Evolutionary conservation across 1,139 yeast genomes (phyloP).

Genomic region (Wickerhamomyces sp.): DNA sequence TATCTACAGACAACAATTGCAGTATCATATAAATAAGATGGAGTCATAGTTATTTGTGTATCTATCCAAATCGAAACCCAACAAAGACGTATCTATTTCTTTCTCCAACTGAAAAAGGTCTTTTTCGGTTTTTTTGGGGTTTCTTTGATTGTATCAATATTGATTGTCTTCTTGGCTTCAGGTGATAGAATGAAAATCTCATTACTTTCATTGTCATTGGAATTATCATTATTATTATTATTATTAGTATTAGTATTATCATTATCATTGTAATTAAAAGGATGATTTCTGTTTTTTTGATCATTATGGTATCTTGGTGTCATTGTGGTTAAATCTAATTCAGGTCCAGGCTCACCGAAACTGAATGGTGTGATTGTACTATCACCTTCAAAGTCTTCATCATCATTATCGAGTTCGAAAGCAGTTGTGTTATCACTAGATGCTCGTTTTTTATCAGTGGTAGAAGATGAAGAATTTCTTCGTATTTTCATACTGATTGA

Average conservation of each 20-base stretch:
- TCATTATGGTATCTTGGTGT: constrained; percentile 14
- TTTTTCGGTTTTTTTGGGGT: constrained; percentile 3
- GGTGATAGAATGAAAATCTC: constrained; percentile 2
- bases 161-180: background rate
- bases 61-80: background rate
- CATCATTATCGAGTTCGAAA: constrained; percentile 1
- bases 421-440: background rate
- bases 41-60: background rate
- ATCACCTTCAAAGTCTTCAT: constrained; percentile 15
- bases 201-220: background rate
- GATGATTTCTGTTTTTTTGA: background rate
- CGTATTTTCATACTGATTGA: constrained; percentile 15
- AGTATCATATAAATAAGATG: background rate
- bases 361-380: constrained; percentile 20
- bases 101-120: constrained; percentile 15
- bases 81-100: constrained; percentile 5
- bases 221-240: too few relatives aligned
- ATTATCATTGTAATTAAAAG: background rate
- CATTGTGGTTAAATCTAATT: constrained; percentile 20
- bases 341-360: constrained; percentile 25
- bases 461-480: constrained; percentile 15
- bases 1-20: background rate
- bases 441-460: background rate
- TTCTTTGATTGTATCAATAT: constrained; percentile 7
- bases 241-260: background rate